Base-by-base conservation (phyloP, 441 rosid genomes). In the Arabidopsis hybrid region DNA sequence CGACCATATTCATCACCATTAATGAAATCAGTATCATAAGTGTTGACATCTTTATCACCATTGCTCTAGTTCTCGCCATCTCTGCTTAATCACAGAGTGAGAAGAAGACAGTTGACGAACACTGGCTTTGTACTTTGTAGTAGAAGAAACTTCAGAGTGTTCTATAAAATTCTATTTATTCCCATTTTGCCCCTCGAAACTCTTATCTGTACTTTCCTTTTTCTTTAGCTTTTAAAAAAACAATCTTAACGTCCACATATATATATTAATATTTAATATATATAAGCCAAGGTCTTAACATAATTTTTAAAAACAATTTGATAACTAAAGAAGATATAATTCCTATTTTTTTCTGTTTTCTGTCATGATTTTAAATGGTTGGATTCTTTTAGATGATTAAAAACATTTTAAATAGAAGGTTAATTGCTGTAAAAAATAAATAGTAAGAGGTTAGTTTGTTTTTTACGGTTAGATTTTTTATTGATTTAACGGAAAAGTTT, bases 1-100 rank as follows among this genome's bases (percentile, higher is more conserved):
- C 67, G 8, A 55, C 75, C 38, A 60, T 59, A 51, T 65, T 65
- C 72, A 69, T 72, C 61, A 71, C 32, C 80, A 77, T 59, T 36
- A 80, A 63, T 51, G 67, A 43, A 9, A 74, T 9, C 10, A 43
- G 14, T 52, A 40, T 17, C 4, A 16, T 0, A 4, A 47, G 16
- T 10, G 55, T 12, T 12, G 67, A 11, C 2, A 57, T 12, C 35
- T 57, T 58, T 62, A 40, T 9, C 71, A 71, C 65, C n/a, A 40
- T 43, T 13, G 53, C 40, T 69, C 71, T 63, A 21, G 14, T 69
- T 69, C 58, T 62, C 65, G 7, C 52, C 75, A 76, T 75, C 69
- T 62, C 60, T 53, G 40, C 26, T 21, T 21, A 11, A 76, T 21
- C 26, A 63, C 77, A 64, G 50, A 74, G 52, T 12, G 14, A 8